Percentiles rank a stretch among this genome's conserved stretches.
phyloP scores from a whole-genome alignment of 768 basidiomycete genomes.

The Kwoniella sp. region DNA sequence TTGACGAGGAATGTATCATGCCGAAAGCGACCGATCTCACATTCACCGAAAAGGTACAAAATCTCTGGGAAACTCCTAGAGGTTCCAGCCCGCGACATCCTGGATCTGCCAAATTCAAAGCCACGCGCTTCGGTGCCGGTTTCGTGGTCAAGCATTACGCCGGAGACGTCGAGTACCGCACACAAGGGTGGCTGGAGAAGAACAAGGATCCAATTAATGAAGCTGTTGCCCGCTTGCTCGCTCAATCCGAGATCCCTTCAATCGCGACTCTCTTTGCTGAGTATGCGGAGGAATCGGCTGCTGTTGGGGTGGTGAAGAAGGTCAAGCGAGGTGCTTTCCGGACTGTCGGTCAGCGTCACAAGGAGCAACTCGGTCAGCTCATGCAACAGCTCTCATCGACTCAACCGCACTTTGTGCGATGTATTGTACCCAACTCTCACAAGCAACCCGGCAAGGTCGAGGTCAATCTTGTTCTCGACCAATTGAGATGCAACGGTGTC shows the following conservation, averaged over 20 bases:
- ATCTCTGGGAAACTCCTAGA: conserved; percentile 66
- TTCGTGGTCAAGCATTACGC: conserved; percentile 97
- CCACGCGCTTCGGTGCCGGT: conserved; percentile 85
- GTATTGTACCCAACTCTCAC: conserved; percentile 90
- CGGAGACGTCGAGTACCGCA: conserved; percentile 92
- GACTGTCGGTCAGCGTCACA: conserved; percentile 92
- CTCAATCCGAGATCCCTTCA: conserved; percentile 77
- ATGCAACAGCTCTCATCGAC: conserved; percentile 90
- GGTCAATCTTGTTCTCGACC: conserved; percentile 91
- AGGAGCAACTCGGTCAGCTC: conserved; percentile 87
- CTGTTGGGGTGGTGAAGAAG: conserved; percentile 38
- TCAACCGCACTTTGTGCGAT: conserved; percentile 96
- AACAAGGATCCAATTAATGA: conserved; percentile 99
- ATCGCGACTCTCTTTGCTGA: conserved; percentile 83
- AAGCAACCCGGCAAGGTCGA: conserved; percentile 92
- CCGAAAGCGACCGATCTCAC: conserved; percentile 95
- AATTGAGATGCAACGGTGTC: conserved; percentile 97
- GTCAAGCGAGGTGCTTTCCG: conserved; percentile 96
- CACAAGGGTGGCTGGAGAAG: conserved; percentile 97
- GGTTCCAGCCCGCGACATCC: conserved; percentile 64
- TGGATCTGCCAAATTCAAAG: conserved; percentile 79
- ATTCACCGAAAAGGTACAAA: conserved; percentile 88
- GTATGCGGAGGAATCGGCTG: conserved; percentile 63
- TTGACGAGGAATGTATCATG: conserved; percentile 99
- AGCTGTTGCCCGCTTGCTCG: conserved; percentile 85